Percentiles rank a stretch among this genome's conserved stretches.
Conservation (phyloP, 192 early-diverging fungal species). For the Paraglomus brasilianum region DNA sequence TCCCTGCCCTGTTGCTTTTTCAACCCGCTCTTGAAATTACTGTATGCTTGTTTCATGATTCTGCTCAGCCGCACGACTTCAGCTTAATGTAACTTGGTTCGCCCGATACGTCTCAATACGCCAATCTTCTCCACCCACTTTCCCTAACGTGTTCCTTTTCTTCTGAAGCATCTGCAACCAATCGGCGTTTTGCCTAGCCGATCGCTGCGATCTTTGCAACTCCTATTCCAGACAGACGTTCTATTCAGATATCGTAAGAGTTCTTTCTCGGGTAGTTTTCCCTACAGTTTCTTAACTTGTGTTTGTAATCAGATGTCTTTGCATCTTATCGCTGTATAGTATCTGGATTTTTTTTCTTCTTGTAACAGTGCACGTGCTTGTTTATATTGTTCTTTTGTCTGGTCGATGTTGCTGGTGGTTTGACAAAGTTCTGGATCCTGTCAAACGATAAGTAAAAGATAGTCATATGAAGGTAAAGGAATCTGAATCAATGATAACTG, state of each 20-base stretch:
- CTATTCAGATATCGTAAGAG: slow-evolving; percentile 34
- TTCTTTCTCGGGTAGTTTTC: slow-evolving; percentile 35
- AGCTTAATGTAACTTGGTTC: slow-evolving; percentile 34
- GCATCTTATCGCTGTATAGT: neutral
- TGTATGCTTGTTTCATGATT: slow-evolving; percentile 3
- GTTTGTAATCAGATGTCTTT: slow-evolving; percentile 35
- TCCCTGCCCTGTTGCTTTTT: slow-evolving; percentile 40
- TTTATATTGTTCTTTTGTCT: slow-evolving; percentile 52
- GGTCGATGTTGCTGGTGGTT: slow-evolving; percentile 42
- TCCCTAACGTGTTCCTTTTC: slow-evolving; percentile 29
- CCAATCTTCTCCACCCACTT: slow-evolving; percentile 12
- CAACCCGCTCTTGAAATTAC: slow-evolving; percentile 37
- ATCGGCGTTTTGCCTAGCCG: slow-evolving; percentile 25
- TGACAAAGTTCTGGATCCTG: slow-evolving; percentile 52
- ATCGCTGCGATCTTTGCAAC: neutral
- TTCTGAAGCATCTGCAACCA: slow-evolving; percentile 8
- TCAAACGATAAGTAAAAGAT: neutral
- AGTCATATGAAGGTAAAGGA: too few relatives aligned
- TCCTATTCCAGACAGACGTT: slow-evolving; percentile 37
- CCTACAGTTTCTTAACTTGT: slow-evolving; percentile 33
- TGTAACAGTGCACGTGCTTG: slow-evolving; percentile 50
- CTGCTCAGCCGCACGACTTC: slow-evolving; percentile 23
- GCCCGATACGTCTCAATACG: slow-evolving; percentile 33
- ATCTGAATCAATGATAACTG: neutral
- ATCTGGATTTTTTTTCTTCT: slow-evolving; percentile 35